Conservation (phyloP, 2,329 filamentous ascomycete species). For the Bipolaris zeicola region DNA sequence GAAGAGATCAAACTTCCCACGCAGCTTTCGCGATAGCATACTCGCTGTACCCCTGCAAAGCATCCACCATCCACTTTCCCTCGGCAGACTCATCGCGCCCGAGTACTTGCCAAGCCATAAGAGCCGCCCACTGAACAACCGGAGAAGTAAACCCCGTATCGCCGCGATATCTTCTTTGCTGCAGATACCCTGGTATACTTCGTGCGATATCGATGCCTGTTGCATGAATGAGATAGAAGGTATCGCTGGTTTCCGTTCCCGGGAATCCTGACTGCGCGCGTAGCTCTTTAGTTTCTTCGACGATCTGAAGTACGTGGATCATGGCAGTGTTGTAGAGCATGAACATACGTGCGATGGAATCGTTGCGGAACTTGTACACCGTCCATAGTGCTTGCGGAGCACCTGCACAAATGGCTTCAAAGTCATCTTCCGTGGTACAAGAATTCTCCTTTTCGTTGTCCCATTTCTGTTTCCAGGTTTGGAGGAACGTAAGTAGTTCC, state of each 20-base stretch:
- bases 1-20: constrained; percentile 2
- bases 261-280: not conserved
- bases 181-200: constrained; percentile 27
- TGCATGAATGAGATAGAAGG: constrained; percentile 9
- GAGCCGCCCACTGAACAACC: constrained; percentile 29
- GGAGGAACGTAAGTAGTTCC: constrained; percentile 3
- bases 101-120: constrained; percentile 26
- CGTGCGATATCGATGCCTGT: constrained; percentile 29
- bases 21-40: constrained; percentile 5
- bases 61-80: constrained; percentile 17
- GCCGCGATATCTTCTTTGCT: constrained; percentile 10
- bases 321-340: constrained; percentile 40
- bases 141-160: constrained; percentile 16
- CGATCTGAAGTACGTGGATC: constrained; percentile 32
- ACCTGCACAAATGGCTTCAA: not conserved
- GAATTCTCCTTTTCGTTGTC: constrained; percentile 10
- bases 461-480: constrained; percentile 19
- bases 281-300: constrained; percentile 17
- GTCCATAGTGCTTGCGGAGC: not conserved
- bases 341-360: constrained; percentile 19
- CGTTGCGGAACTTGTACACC: constrained; percentile 12
- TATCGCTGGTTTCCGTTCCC: not conserved
- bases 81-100: constrained; percentile 19
- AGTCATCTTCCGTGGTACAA: not conserved
- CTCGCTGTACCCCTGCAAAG: constrained; percentile 5